Percentiles rank a stretch among this genome's conserved stretches.
Evolutionary conservation across 2,329 filamentous ascomycete species (phyloP).

Genomic region (Calycina marina): DNA sequence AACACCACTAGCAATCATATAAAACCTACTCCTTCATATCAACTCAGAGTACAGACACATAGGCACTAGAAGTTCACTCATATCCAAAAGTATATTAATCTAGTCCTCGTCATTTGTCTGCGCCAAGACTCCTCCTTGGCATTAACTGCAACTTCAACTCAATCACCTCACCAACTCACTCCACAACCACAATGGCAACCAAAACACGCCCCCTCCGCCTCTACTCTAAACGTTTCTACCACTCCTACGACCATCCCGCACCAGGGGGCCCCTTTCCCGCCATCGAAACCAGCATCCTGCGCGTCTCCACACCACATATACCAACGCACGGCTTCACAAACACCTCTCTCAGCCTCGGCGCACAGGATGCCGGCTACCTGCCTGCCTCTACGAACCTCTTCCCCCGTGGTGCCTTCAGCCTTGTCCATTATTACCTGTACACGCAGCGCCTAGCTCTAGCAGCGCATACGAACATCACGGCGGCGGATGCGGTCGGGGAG

Average conservation of each 20-base stretch:
- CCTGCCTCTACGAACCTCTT: slow-evolving; percentile 78
- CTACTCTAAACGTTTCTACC: slow-evolving; percentile 28
- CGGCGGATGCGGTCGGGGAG: slow-evolving; percentile 18
- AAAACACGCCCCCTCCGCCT: not conserved
- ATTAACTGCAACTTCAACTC: not conserved
- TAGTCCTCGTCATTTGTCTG: too few relatives aligned
- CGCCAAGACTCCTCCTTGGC: not conserved
- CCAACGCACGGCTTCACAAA: slow-evolving; percentile 71
- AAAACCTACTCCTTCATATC: too few relatives aligned
- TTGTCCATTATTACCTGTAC: slow-evolving; percentile 66
- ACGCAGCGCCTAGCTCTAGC: slow-evolving; percentile 46
- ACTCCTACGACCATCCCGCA: slow-evolving; percentile 55
- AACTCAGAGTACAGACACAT: too few relatives aligned
- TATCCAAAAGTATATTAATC: too few relatives aligned
- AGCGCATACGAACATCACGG: slow-evolving; percentile 10
- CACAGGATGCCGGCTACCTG: slow-evolving; percentile 71
- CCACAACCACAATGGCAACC: not conserved
- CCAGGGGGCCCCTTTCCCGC: slow-evolving; percentile 46
- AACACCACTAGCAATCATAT: too few relatives aligned
- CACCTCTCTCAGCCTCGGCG: slow-evolving; percentile 59
- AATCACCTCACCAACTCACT: not conserved
- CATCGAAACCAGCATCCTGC: slow-evolving; percentile 63
- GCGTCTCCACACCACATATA: slow-evolving; percentile 65
- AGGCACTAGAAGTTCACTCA: too few relatives aligned
- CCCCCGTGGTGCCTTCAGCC: slow-evolving; percentile 62